Evolutionary conservation across 2,329 filamentous ascomycete genomes (phyloP), one percentile per base, ranked within the genome.

Genomic region (Alternaria brassicicola): DNA sequence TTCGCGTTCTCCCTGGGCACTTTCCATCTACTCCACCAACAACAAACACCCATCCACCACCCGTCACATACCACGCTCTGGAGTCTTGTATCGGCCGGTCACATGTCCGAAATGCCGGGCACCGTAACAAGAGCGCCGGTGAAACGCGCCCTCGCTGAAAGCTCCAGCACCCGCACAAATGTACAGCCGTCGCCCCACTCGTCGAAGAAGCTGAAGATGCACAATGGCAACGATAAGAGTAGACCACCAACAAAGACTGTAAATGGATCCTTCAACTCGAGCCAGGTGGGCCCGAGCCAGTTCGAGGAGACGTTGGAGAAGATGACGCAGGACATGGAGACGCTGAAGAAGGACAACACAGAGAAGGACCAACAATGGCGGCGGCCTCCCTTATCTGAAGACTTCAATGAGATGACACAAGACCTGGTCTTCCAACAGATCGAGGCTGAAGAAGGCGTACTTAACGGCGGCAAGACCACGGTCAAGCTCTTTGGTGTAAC

Each of bases 241-340:
- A 83, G 90, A 53, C 85, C 86, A 53, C 88, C 89, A 3, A 85
- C 89, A 66, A 85, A 85, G 73, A 83, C 80, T n/a, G 82, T 79
- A 10, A 85, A 86, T 65, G 85, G 84, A 63, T 88, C 87, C 6
- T 74, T 76, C 53, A 66, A 72, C 75, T 88, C 58, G 84, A 62
- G 94, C 90, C 86, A 63, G 93, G 90, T 92, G 93, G 64, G 59
- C 77, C 97, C 96, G 81, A 97, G 93, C 76, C 86, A 90, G 54
- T 99, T 99, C 76, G 95, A 98, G 78, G 93, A 97, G 74, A 92
- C 97, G 2, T 84, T 99, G 61, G 94, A 97, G 83, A 97, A 96
- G 82, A 86, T 99, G 78, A 95, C 92, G 61, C 94, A 98, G 78
- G 93, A 97, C 74, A 93, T 98, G 61, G 89, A 86, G 23, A 90